Percentiles rank a stretch among this genome's conserved stretches.
Evolutionary conservation across 148 eudicot species (phyloP).

Genomic region (Rhododendron griersonianum): DNA sequence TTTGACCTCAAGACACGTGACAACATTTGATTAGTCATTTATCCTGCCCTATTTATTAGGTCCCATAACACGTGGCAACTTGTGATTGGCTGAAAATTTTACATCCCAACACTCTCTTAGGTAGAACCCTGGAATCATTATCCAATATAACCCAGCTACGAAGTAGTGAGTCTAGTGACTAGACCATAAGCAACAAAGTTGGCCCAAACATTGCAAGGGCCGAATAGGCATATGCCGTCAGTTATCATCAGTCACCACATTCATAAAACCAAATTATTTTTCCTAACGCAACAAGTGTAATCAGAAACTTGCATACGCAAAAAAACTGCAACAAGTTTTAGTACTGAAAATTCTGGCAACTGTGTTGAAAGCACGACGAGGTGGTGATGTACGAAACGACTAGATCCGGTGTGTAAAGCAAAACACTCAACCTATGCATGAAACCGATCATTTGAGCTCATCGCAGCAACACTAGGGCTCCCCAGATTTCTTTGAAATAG

Average conservation of each 20-base stretch:
- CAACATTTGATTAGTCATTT: too few relatives aligned
- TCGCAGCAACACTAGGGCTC: slow-evolving; percentile 4
- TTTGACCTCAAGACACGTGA: too few relatives aligned
- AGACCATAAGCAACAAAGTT: neutral
- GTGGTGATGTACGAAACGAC: neutral
- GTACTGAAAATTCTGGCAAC: neutral
- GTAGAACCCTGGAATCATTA: neutral
- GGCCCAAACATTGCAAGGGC: neutral
- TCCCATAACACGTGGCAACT: too few relatives aligned
- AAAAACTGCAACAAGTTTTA: neutral
- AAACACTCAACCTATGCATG: neutral
- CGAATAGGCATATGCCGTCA: neutral
- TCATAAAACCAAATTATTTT: neutral
- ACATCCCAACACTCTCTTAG: neutral
- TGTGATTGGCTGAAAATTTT: too few relatives aligned
- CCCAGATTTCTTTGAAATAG: slow-evolving; percentile 56
- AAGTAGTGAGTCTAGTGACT: neutral
- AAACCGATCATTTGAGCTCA: slow-evolving; percentile 5
- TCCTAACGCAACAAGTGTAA: neutral
- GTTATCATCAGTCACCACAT: neutral
- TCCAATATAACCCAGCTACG: neutral
- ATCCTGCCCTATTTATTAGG: too few relatives aligned
- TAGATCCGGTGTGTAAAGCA: neutral
- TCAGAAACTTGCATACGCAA: neutral
- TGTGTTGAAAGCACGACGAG: neutral